Evolutionary conservation across 2,329 filamentous ascomycete genomes (phyloP).

Genomic region (Colletotrichum falcatum): DNA sequence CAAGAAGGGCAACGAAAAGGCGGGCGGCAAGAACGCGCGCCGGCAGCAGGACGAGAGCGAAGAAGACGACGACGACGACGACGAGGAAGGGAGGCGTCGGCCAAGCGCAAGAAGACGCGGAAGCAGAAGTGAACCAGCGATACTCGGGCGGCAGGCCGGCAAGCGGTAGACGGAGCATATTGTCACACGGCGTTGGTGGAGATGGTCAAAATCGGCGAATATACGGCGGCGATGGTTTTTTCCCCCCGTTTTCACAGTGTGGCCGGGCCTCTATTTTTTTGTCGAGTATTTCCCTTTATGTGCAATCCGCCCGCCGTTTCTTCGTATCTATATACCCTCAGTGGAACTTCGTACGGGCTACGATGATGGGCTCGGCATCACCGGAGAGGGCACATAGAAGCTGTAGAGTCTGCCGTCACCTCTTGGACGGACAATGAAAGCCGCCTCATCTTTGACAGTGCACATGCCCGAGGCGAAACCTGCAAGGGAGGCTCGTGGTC

Average conservation of each 20-base stretch:
- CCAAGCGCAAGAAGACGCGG: conserved; percentile 33
- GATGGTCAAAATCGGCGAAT: conserved; percentile 29
- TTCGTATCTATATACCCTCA: conserved; percentile 38
- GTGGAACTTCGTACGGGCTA: conserved; percentile 31
- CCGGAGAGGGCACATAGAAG: conserved; percentile 13
- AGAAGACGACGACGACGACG: conserved; percentile 60
- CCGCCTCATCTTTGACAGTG: conserved; percentile 11
- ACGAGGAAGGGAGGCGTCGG: conserved; percentile 46
- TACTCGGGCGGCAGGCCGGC: background rate
- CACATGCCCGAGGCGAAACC: background rate
- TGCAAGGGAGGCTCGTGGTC: background rate
- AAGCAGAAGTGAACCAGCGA: conserved; percentile 29
- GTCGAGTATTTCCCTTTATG: conserved; percentile 2
- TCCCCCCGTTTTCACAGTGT: conserved; percentile 9
- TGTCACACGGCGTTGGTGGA: conserved; percentile 30
- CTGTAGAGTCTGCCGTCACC: conserved; percentile 26
- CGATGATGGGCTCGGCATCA: conserved; percentile 27
- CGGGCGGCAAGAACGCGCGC: conserved; percentile 49
- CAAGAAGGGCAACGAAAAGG: conserved; percentile 84
- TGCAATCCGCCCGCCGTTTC: conserved; percentile 14
- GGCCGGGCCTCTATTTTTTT: conserved; percentile 16
- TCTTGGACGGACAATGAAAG: conserved; percentile 29
- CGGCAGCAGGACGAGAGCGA: conserved; percentile 58
- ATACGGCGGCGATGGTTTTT: conserved; percentile 30
- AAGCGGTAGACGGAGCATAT: conserved; percentile 15